A percentile compares a stretch with the other conserved stretches of the same genome.
phyloP scores from a whole-genome alignment of 139 green algal genomes.

The Picochlorum sp. region DNA sequence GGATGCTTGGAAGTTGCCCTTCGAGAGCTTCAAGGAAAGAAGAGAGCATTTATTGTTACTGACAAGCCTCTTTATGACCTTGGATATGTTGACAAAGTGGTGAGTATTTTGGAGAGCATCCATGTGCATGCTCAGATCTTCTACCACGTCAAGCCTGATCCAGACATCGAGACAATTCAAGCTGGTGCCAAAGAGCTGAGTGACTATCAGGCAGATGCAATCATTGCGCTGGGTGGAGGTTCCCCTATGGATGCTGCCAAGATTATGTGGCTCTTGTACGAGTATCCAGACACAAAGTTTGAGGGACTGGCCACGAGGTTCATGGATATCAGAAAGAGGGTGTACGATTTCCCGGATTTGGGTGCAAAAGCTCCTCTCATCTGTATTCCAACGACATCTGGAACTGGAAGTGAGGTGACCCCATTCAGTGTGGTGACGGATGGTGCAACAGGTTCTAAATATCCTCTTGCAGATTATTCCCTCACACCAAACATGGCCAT shows the following conservation, averaged over 20 bases:
- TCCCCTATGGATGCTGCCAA: constrained; percentile 69
- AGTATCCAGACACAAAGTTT: constrained; percentile 56
- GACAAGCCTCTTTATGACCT: constrained; percentile 58
- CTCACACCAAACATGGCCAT: constrained; percentile 43
- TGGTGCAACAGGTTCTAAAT: constrained; percentile 44
- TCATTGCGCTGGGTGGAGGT: constrained; percentile 62
- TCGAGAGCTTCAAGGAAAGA: constrained; percentile 36
- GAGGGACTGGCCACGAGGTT: constrained; percentile 57
- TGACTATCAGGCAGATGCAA: constrained; percentile 45
- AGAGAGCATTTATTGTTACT: constrained; percentile 55
- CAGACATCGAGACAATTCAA: constrained; percentile 5
- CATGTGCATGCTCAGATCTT: constrained; percentile 49
- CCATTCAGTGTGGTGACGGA: constrained; percentile 64
- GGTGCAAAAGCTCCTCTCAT: constrained; percentile 36
- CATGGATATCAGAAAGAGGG: constrained; percentile 70
- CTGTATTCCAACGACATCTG: constrained; percentile 51
- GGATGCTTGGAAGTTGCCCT: constrained; percentile 49
- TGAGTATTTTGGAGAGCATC: constrained; percentile 28
- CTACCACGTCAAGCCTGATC: constrained; percentile 22
- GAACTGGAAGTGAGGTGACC: constrained; percentile 58
- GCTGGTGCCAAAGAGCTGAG: constrained; percentile 14
- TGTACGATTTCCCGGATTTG: constrained; percentile 32
- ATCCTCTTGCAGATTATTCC: constrained; percentile 44
- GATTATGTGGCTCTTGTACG: constrained; percentile 67
- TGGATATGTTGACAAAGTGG: constrained; percentile 41